A percentile compares a stretch with the other conserved stretches of the same genome.
These are phyloP conservation scores for Leccinum ochraceum DNA, from an alignment of 768 basidiomycete species.

Conservation along the genomic window DNA sequence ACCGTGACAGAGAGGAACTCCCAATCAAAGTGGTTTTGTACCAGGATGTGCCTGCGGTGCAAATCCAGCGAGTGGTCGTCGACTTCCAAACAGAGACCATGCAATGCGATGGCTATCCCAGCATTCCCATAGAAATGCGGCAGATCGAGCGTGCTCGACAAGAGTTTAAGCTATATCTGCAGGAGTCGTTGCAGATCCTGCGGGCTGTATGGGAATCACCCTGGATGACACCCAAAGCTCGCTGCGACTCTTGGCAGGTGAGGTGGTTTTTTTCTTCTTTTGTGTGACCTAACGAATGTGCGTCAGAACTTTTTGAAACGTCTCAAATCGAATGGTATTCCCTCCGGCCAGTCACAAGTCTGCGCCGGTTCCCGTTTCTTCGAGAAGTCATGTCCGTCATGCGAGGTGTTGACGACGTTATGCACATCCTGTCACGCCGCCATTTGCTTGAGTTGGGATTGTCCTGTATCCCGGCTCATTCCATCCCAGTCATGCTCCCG, in stretches of 20 bases:
- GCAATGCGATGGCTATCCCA: conserved; percentile 13
- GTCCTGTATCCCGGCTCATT: conserved; percentile 16
- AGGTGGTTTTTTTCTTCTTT: background rate
- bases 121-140: conserved; percentile 17
- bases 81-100: conserved; percentile 19
- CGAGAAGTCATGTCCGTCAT: conserved; percentile 16
- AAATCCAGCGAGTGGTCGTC: conserved; percentile 14
- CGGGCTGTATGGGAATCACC: too few relatives aligned
- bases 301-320: conserved; percentile 18
- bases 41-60: conserved; percentile 11
- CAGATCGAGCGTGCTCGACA: conserved; percentile 1
- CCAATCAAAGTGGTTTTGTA: conserved; percentile 20
- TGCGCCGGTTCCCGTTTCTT: background rate
- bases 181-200: too few relatives aligned
- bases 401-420: conserved; percentile 1
- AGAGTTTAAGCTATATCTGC: conserved; percentile 9
- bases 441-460: conserved; percentile 22
- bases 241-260: background rate
- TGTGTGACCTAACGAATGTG: background rate
- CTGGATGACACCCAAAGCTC: too few relatives aligned
- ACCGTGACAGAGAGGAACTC: too few relatives aligned
- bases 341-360: background rate
- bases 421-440: conserved; percentile 14
- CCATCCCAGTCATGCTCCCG: conserved; percentile 20
- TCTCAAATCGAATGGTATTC: conserved; percentile 14